These are phyloP conservation scores for Yamadazyma spencermartinsiae DNA, from an alignment of 1,139 yeast species.

Conservation along the genomic window DNA sequence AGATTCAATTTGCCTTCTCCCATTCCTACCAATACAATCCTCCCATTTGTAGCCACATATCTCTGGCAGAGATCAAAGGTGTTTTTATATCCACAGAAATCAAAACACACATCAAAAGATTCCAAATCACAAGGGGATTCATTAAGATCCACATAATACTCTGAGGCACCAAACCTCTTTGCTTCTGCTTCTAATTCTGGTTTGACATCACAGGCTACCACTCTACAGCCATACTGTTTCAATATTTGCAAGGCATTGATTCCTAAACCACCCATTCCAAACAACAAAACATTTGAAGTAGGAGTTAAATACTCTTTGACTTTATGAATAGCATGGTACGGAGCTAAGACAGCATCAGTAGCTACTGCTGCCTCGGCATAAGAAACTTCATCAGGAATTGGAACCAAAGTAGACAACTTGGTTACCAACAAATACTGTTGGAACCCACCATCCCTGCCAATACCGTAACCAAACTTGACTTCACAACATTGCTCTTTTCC, in stretches of 20 bases:
- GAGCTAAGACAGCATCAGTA: conserved; percentile 52
- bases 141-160: conserved; percentile 35
- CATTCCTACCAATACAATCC: conserved; percentile 45
- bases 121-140: conserved; percentile 28
- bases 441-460: conserved; percentile 51
- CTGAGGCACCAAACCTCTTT: conserved; percentile 41
- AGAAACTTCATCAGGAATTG: conserved; percentile 48
- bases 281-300: conserved; percentile 39
- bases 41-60: conserved; percentile 40
- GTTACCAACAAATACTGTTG: conserved; percentile 44
- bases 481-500: conserved; percentile 46
- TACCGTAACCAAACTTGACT: conserved; percentile 35
- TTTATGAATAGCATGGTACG: conserved; percentile 49
- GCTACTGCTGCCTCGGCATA: conserved; percentile 51
- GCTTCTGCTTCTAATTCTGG: conserved; percentile 31
- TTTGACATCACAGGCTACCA: conserved; percentile 44
- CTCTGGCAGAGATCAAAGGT: conserved; percentile 35
- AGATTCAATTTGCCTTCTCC: conserved; percentile 35
- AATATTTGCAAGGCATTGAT: conserved; percentile 50
- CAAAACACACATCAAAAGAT: conserved; percentile 43
- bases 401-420: conserved; percentile 37
- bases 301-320: conserved; percentile 35
- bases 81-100: conserved; percentile 45
- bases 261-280: conserved; percentile 56
- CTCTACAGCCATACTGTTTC: conserved; percentile 38